Percentiles rank a stretch among this genome's conserved stretches.
Conservation (phyloP, 2,329 filamentous ascomycete species). For the Colletotrichum scovillei region DNA sequence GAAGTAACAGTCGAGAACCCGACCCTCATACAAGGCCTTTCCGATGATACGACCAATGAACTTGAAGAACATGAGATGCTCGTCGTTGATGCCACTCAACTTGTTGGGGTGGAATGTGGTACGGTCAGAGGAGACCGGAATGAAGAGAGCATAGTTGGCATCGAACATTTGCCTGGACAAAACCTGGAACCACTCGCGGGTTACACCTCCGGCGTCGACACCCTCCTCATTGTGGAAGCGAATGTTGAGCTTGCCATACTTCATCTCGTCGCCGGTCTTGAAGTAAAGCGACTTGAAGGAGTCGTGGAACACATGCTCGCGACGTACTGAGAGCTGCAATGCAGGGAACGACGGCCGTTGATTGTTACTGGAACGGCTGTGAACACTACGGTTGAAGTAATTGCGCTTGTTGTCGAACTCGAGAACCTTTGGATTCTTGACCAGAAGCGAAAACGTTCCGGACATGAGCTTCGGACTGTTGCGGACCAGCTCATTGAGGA, state of each 20-base stretch:
- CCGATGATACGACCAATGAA: slow-evolving; percentile 99
- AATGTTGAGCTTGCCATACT: slow-evolving; percentile 98
- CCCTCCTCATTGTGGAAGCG: slow-evolving; percentile 98
- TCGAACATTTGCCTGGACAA: slow-evolving; percentile 99
- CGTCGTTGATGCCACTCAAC: slow-evolving; percentile 91
- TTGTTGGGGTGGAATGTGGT: slow-evolving; percentile 99
- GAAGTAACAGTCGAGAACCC: slow-evolving; percentile 97
- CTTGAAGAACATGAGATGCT: slow-evolving; percentile 98
- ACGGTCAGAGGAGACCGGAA: slow-evolving; percentile 94
- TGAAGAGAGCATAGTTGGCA: slow-evolving; percentile 95
- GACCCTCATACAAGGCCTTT: slow-evolving; percentile 96
- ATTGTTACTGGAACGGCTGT: slow-evolving; percentile 73
- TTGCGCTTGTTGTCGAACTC: slow-evolving; percentile 99
- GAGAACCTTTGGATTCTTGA: slow-evolving; percentile 98
- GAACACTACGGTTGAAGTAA: slow-evolving; percentile 95
- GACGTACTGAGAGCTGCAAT: slow-evolving; percentile 88
- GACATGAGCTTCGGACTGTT: slow-evolving; percentile 99
- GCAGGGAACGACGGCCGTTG: slow-evolving; percentile 78
- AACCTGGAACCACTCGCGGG: slow-evolving; percentile 98
- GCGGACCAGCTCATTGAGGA: slow-evolving; percentile 96
- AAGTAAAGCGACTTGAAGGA: slow-evolving; percentile 99
- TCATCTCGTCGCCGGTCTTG: slow-evolving; percentile 97
- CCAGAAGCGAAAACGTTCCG: slow-evolving; percentile 92
- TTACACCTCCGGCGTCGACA: slow-evolving; percentile 96
- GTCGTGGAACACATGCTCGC: slow-evolving; percentile 96